Evolutionary conservation across 2,329 filamentous ascomycete species (phyloP).

Genomic region (Paracoccidioides lutzii): DNA sequence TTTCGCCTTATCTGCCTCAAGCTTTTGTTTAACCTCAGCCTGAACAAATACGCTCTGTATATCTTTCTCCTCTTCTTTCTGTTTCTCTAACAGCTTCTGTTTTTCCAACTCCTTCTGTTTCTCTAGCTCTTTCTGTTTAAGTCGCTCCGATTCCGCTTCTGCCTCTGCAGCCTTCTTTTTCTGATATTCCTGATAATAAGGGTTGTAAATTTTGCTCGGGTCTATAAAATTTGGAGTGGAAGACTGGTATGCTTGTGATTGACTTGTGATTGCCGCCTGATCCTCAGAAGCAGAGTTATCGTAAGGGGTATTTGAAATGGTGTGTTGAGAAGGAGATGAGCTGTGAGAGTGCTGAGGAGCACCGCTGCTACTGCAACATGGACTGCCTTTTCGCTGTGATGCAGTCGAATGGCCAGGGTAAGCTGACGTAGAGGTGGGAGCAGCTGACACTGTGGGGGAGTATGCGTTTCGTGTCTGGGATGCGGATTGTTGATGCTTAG

Average conservation of each 20-base stretch:
- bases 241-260: conserved; percentile 2
- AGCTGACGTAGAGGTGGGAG: not conserved
- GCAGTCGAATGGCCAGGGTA: not conserved
- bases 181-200: conserved; percentile 37
- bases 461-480: not conserved
- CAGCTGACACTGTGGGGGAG: not conserved
- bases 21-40: conserved; percentile 6
- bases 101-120: conserved; percentile 11
- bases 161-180: conserved; percentile 25
- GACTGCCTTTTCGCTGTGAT: not conserved
- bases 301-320: not conserved
- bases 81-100: conserved; percentile 11
- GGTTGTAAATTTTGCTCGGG: conserved; percentile 42
- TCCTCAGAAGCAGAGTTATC: not conserved
- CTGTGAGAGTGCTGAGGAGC: not conserved
- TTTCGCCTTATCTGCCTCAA: not conserved
- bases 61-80: conserved; percentile 13
- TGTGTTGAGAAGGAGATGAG: not conserved
- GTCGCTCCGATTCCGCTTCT: conserved; percentile 20
- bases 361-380: not conserved
- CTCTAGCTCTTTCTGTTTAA: conserved; percentile 10
- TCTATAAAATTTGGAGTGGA: conserved; percentile 35
- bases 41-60: conserved; percentile 11
- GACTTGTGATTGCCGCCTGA: not conserved
- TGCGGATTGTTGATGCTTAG: not conserved